Percentiles rank a stretch among this genome's conserved stretches.
phyloP scores from a whole-genome alignment of 345 rosid species.

The Isatis tinctoria region DNA sequence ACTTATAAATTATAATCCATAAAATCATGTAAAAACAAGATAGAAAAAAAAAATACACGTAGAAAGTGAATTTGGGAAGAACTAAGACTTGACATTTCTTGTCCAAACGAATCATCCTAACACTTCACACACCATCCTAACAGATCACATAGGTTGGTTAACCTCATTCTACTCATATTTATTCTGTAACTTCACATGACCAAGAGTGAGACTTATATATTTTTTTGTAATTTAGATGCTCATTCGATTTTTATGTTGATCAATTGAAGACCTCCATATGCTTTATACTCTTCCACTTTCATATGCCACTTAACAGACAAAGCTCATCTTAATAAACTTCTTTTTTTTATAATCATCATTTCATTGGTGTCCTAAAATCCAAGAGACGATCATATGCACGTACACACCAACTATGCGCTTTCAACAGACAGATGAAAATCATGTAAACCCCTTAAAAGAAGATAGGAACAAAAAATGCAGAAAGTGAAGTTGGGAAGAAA shows the following conservation, averaged over 20 bases:
- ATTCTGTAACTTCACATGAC: neutral
- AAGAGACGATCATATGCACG: slow-evolving; percentile 23
- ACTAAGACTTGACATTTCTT: too few relatives aligned
- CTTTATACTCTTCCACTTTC: neutral
- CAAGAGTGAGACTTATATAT: neutral
- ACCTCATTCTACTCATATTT: too few relatives aligned
- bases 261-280: neutral
- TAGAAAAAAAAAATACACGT: neutral
- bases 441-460: neutral
- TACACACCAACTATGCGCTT: slow-evolving; percentile 21
- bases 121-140: too few relatives aligned
- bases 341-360: neutral
- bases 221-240: neutral
- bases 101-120: too few relatives aligned
- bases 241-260: neutral
- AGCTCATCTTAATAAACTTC: neutral
- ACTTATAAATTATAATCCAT: too few relatives aligned
- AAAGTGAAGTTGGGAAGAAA: slow-evolving; percentile 12
- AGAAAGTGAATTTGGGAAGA: neutral
- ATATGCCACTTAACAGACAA: neutral
- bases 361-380: slow-evolving; percentile 9
- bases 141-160: too few relatives aligned
- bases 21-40: too few relatives aligned
- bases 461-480: neutral
- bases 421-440: slow-evolving; percentile 20